Evolutionary conservation across 768 basidiomycete species (phyloP).

Genomic region (Amanita rimosa): DNA sequence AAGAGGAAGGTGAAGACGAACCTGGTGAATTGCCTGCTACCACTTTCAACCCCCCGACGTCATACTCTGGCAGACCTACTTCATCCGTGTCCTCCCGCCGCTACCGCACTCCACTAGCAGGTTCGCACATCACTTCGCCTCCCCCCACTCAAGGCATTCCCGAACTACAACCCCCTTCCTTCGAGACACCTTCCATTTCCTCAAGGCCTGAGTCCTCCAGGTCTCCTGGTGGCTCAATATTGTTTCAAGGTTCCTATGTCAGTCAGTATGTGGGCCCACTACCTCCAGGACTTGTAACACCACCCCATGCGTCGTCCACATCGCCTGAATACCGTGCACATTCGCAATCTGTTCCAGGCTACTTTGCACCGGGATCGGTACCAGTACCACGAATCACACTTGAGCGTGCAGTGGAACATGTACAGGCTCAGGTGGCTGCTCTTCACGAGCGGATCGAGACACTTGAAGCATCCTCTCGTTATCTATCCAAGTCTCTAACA

Average conservation of each 20-base stretch:
- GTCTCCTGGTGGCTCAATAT: constrained; percentile 25
- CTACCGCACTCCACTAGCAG: constrained; percentile 68
- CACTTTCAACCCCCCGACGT: constrained; percentile 15
- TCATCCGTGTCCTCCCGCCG: constrained; percentile 72
- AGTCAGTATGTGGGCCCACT: constrained; percentile 28
- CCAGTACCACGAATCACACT: constrained; percentile 43
- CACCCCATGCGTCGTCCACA: constrained; percentile 24
- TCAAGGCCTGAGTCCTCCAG: constrained; percentile 30
- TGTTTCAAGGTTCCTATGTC: constrained; percentile 23
- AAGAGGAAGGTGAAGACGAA: constrained; percentile 42
- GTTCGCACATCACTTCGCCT: constrained; percentile 48
- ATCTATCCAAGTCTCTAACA: constrained; percentile 28
- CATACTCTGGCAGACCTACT: constrained; percentile 45
- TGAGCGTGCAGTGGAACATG: constrained; percentile 68
- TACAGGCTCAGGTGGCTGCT: constrained; percentile 75
- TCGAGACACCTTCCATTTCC: constrained; percentile 68
- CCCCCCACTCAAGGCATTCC: constrained; percentile 42
- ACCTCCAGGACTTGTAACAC: constrained; percentile 23
- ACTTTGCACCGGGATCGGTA: constrained; percentile 22
- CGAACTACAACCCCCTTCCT: constrained; percentile 60
- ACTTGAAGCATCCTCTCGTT: constrained; percentile 32
- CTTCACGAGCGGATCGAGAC: constrained; percentile 75
- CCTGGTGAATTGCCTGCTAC: constrained; percentile 28
- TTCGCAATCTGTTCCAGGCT: constrained; percentile 20
- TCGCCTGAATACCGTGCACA: constrained; percentile 24